Evolutionary conservation across 2,329 filamentous ascomycete genomes (phyloP), one percentile per base, ranked within the genome.

Genomic region (Pseudogymnoascus pannorum): DNA sequence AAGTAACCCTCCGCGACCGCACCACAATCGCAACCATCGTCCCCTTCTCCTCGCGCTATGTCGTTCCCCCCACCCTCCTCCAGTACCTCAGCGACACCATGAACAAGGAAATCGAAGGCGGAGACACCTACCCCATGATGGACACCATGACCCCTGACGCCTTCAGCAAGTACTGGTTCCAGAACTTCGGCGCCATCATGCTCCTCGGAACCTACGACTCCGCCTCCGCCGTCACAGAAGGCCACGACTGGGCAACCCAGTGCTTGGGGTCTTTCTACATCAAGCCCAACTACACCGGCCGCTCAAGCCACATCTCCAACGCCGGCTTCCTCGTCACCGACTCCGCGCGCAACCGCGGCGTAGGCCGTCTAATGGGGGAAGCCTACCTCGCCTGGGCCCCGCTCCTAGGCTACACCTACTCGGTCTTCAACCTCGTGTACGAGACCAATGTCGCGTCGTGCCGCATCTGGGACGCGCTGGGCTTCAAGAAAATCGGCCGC

Each of bases 371-470:
- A 60, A 81, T 84, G 76, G 81, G 81, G 11, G 81, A 83, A 69
- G 76, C 76, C 44, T 84, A 83, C 69, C 71, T 84, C 26, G 81
- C 84, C 62, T 84, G 80, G 79, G 81, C 81, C 36, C 80, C 81
- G 16, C 78, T 78, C 66, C 68, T 84, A 63, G 86, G 86, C 29
- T 90, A 89, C 70, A 86, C 84, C 2, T 90, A 89, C 74, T 87
- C 85, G 1, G 85, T 90, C 38, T 90, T 90, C 76, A 89, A 90
- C 67, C 78, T 90, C 44, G 87, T 90, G 24, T 90, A 89, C 71
- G 87, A 90, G 73, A 89, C 84, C 48, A 90, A 90, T 68, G 81
- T 87, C 12, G 86, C 86, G 1, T 88, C 86, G 4, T 86, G 86
- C 65, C 82, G 85, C 14, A 87, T 90, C 64, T 90, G 87, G 87